phyloP scores from a whole-genome alignment of 305 asterid species.

The Fraxinus velutina region DNA sequence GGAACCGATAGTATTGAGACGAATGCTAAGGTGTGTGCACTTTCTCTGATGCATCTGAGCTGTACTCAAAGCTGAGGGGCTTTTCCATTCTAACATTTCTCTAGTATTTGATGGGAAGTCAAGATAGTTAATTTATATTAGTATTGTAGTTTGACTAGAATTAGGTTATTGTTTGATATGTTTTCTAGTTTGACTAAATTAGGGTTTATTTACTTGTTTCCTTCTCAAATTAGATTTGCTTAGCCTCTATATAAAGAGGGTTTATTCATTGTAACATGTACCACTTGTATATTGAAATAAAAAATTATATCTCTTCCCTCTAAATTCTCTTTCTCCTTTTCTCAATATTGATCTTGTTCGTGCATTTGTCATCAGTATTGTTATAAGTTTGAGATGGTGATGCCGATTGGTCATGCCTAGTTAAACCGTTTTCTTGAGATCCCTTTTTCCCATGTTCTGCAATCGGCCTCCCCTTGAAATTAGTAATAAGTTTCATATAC shows the following conservation, averaged over 20 bases:
- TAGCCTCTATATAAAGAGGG: background rate
- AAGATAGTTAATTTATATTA: background rate
- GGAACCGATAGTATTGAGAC: constrained; percentile 61
- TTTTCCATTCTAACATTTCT: constrained; percentile 18
- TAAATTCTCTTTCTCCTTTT: background rate
- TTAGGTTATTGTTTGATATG: background rate
- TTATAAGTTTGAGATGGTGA: constrained; percentile 8
- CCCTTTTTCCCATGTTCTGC: background rate
- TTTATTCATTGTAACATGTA: background rate
- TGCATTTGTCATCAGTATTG: background rate
- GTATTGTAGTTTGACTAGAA: background rate
- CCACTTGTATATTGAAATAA: background rate
- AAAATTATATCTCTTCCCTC: background rate
- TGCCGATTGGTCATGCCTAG: constrained; percentile 14
- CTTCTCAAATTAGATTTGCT: background rate
- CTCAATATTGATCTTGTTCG: background rate
- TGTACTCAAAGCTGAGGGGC: constrained; percentile 18
- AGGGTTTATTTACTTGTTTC: background rate
- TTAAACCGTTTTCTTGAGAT: background rate
- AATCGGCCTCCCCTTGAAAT: constrained; percentile 9
- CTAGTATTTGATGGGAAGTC: background rate
- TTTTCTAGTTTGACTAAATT: background rate
- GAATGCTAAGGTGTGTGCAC: constrained; percentile 54
- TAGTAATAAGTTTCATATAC: background rate
- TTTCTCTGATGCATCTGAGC: constrained; percentile 24